These are phyloP conservation scores for Trypanosoma avium DNA, from an alignment of 208 protist species.

Conservation along the genomic window DNA sequence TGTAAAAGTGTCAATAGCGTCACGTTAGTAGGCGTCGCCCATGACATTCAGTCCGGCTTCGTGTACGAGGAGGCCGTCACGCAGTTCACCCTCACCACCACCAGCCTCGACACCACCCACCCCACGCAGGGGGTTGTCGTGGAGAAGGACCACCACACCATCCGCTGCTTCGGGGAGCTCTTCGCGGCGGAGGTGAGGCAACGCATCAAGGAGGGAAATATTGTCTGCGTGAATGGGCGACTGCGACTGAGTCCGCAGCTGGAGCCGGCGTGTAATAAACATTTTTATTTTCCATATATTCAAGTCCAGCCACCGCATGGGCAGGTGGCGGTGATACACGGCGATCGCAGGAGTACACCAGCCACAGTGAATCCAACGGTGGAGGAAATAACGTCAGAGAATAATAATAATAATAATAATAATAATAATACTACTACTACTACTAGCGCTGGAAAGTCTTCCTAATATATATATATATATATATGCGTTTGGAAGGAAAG, in stretches of 20 bases:
- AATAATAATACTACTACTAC: no score
- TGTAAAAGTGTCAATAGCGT: constrained; percentile 82
- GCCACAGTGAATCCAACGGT: constrained; percentile 33
- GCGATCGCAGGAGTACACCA: constrained; percentile 58
- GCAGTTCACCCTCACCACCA: constrained; percentile 92
- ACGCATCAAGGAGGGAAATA: constrained; percentile 80
- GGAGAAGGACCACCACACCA: constrained; percentile 91
- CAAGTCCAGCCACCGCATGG: constrained; percentile 89
- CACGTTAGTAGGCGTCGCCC: constrained; percentile 87
- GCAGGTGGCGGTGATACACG: constrained; percentile 83
- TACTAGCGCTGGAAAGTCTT: constrained; percentile 1
- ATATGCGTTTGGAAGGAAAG: no score
- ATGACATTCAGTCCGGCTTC: constrained; percentile 89
- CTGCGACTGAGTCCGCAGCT: constrained; percentile 89
- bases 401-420: constrained; percentile 8
- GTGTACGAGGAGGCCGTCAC: constrained; percentile 91
- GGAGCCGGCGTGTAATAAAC: constrained; percentile 84
- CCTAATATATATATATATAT: constrained; percentile 9
- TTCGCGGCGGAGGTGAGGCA: constrained; percentile 78
- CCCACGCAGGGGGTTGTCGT: constrained; percentile 74
- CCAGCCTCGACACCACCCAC: constrained; percentile 80
- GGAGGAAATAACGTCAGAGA: constrained; percentile 28
- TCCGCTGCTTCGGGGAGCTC: constrained; percentile 89
- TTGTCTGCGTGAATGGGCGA: constrained; percentile 85
- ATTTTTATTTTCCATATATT: constrained; percentile 92